Percentiles rank a stretch among this genome's conserved stretches.
phyloP scores from a whole-genome alignment of 768 basidiomycete species.

The Suillus variegatus region DNA sequence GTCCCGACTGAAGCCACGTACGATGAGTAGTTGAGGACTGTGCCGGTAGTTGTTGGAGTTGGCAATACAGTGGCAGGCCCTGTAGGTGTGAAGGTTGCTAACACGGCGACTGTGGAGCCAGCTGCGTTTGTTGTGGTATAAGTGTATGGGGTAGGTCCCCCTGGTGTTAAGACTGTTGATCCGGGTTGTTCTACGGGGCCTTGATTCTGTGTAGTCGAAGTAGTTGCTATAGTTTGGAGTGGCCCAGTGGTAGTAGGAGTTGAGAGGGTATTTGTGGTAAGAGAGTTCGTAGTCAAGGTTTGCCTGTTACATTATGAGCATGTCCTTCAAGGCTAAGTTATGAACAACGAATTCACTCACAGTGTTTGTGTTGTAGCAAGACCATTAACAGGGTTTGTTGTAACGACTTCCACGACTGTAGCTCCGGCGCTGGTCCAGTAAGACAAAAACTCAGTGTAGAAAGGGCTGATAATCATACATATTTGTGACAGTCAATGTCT shows the following conservation, averaged over 20 bases:
- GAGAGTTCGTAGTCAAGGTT: constrained; percentile 14
- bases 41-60: constrained; percentile 25
- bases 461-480: constrained; percentile 37
- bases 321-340: neutral
- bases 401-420: constrained; percentile 52
- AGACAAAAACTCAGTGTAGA: neutral
- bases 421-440: constrained; percentile 42
- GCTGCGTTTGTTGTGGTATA: constrained; percentile 48
- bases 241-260: constrained; percentile 6
- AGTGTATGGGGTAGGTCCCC: constrained; percentile 49
- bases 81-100: constrained; percentile 35
- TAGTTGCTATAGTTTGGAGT: constrained; percentile 16
- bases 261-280: constrained; percentile 20
- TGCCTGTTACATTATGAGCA: constrained; percentile 15
- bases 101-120: constrained; percentile 23
- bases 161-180: constrained; percentile 37
- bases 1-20: constrained; percentile 34
- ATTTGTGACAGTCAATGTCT: constrained; percentile 50
- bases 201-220: constrained; percentile 26
- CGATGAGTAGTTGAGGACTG: constrained; percentile 29
- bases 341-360: constrained; percentile 31
- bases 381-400: constrained; percentile 38
- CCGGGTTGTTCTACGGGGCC: constrained; percentile 63
- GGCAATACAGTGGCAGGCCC: constrained; percentile 31
- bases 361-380: constrained; percentile 42